A percentile compares a stretch with the other conserved stretches of the same genome.
Evolutionary conservation across 176 grass and related monocot species (phyloP).

Genomic region (Cocos nucifera): DNA sequence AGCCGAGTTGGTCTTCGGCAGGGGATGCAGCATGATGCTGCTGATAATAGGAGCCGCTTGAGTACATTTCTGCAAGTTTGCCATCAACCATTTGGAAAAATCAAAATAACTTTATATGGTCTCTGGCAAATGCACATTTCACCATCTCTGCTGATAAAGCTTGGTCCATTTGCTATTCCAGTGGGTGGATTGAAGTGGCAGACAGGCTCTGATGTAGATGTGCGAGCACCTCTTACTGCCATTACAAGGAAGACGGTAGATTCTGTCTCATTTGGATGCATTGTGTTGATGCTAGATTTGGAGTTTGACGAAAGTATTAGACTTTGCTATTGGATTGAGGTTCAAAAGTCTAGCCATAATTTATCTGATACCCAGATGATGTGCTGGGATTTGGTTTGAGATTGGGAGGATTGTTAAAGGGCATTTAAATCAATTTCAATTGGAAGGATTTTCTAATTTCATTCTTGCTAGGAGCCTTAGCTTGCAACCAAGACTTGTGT

Average conservation of each 20-base stretch:
- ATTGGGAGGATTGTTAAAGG: slow-evolving; percentile 4
- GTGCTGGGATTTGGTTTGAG: slow-evolving; percentile 30
- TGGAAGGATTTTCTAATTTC: slow-evolving; percentile 31
- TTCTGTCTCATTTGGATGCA: neutral
- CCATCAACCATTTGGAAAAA: slow-evolving; percentile 15
- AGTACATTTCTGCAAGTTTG: slow-evolving; percentile 25
- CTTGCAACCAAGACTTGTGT: slow-evolving; percentile 31
- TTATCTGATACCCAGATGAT: slow-evolving; percentile 24
- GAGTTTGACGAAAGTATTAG: slow-evolving; percentile 21
- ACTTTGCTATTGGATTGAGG: slow-evolving; percentile 23
- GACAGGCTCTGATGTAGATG: neutral
- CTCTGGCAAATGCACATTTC: slow-evolving; percentile 17
- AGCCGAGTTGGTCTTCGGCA: slow-evolving; percentile 18
- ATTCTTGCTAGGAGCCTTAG: slow-evolving; percentile 14
- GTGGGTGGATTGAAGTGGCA: slow-evolving; percentile 16
- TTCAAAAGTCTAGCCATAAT: slow-evolving; percentile 1
- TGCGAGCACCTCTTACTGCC: neutral
- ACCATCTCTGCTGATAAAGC: slow-evolving; percentile 14
- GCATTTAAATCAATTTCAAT: slow-evolving; percentile 22
- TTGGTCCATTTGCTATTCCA: slow-evolving; percentile 22
- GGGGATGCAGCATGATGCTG: slow-evolving; percentile 8
- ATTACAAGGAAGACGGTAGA: neutral
- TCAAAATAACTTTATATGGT: slow-evolving; percentile 23
- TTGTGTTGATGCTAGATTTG: slow-evolving; percentile 18
- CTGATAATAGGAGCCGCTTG: slow-evolving; percentile 13